A percentile compares a stretch with the other conserved stretches of the same genome.
phyloP scores from a whole-genome alignment of 768 basidiomycete genomes.

The Lactifluus piperatus region DNA sequence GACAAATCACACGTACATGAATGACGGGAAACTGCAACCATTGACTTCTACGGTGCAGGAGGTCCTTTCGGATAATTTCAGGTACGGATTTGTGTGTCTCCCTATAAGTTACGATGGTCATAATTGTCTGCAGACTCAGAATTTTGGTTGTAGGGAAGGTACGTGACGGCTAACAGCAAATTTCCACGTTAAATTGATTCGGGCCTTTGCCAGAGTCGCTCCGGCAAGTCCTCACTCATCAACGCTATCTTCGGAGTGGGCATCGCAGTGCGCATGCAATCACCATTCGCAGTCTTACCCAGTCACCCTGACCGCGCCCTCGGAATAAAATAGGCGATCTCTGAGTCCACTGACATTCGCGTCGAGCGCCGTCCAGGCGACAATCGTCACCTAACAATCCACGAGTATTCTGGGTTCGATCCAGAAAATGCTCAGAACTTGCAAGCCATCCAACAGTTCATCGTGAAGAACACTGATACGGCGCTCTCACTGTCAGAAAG shows the following conservation, averaged over 20 bases:
- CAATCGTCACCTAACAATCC: not conserved
- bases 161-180: not conserved
- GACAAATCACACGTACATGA: no score
- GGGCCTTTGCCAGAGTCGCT: not conserved
- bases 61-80: not conserved
- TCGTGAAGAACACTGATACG: not conserved
- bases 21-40: not conserved
- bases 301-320: not conserved
- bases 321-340: not conserved
- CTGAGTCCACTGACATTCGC: not conserved
- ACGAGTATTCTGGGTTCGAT: not conserved
- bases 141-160: constrained; percentile 11
- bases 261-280: not conserved
- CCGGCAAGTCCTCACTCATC: constrained; percentile 12
- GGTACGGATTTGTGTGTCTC: not conserved
- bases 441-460: not conserved
- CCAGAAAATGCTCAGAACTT: not conserved
- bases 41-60: not conserved
- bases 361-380: not conserved
- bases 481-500: not conserved
- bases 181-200: not conserved
- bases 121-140: not conserved
- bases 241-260: not conserved
- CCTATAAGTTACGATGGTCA: not conserved
- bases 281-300: not conserved